phyloP scores from a whole-genome alignment of 148 eudicot genomes.

The Tetragonia tetragonoides region DNA sequence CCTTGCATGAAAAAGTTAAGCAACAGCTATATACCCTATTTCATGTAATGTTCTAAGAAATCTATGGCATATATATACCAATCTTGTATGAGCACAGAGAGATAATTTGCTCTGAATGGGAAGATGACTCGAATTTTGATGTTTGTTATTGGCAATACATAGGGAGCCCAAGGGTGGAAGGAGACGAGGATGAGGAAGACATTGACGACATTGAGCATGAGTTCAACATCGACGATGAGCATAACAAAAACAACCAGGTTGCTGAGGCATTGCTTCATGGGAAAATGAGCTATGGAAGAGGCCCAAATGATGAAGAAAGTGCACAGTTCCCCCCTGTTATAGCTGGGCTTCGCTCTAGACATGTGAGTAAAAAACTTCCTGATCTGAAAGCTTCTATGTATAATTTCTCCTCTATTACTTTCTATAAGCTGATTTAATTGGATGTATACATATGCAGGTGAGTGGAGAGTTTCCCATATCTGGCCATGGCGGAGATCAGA shows the following conservation, averaged over 20 bases:
- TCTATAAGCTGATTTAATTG: background rate
- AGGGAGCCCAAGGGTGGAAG: conserved; percentile 99
- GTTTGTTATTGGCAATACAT: background rate
- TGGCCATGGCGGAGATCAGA: conserved; percentile 53
- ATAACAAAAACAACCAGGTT: conserved; percentile 61
- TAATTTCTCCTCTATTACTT: background rate
- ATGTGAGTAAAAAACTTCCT: conserved; percentile 37
- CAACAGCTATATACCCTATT: background rate
- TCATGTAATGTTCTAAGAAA: background rate
- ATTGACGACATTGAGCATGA: conserved; percentile 91
- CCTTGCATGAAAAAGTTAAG: background rate
- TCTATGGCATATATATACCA: no score
- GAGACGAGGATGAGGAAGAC: conserved; percentile 97
- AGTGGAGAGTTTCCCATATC: conserved; percentile 83
- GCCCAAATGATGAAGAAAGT: conserved; percentile 74
- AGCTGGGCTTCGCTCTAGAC: conserved; percentile 67
- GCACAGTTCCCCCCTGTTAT: conserved; percentile 74
- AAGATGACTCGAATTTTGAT: background rate
- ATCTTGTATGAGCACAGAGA: no score
- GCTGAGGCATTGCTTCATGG: conserved; percentile 97
- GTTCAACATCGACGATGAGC: conserved; percentile 73
- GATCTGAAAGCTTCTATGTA: background rate
- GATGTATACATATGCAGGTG: conserved; percentile 45
- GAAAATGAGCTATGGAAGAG: conserved; percentile 97
- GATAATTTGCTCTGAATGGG: no score